These are phyloP conservation scores for Mycena leptocephala DNA, from an alignment of 768 basidiomycete genomes.

Conservation along the genomic window DNA sequence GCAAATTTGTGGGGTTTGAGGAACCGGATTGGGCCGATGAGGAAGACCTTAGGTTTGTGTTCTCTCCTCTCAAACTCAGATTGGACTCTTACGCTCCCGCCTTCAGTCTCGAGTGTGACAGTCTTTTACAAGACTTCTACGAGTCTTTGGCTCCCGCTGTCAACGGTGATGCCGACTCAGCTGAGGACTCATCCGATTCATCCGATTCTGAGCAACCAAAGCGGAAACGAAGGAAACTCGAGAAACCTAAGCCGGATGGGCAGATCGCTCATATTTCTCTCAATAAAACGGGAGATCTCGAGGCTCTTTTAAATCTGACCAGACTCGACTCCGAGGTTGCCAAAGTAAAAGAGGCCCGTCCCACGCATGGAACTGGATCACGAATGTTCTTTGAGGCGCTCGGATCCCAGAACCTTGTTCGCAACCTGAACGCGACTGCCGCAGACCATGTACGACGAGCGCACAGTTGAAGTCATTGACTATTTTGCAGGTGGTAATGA, in stretches of 20 bases:
- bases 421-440: too few relatives aligned
- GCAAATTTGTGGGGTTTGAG: not conserved
- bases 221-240: not conserved
- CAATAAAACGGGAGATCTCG: not conserved
- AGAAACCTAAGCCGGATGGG: not conserved
- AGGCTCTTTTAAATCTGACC: not conserved
- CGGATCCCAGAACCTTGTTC: not conserved
- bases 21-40: not conserved
- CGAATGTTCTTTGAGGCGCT: not conserved
- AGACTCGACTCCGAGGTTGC: not conserved
- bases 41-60: not conserved
- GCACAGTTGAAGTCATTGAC: too few relatives aligned
- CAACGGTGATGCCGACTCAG: not conserved
- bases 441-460: too few relatives aligned
- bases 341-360: not conserved
- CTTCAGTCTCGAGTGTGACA: not conserved
- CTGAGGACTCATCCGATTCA: not conserved
- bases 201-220: not conserved
- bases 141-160: not conserved
- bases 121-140: not conserved
- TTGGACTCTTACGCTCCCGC: not conserved
- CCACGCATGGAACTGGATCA: not conserved
- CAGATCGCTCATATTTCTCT: not conserved
- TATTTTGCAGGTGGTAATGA: too few relatives aligned
- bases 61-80: not conserved